Evolutionary conservation across 2,329 filamentous ascomycete species (phyloP), one percentile per base, ranked within the genome.

Genomic region (Penicillium capsulatum): DNA sequence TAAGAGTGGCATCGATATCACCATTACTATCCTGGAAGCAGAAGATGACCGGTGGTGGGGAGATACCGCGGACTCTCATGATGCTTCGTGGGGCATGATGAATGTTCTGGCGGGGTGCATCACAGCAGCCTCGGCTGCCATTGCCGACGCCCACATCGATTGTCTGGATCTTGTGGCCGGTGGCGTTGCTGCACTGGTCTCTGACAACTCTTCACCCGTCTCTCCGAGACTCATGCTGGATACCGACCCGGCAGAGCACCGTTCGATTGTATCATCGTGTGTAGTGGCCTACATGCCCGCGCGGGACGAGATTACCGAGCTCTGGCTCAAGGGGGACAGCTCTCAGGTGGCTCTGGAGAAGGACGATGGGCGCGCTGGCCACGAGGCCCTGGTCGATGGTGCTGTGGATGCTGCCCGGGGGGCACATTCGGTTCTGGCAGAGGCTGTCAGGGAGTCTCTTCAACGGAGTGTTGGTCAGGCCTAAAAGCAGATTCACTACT

Each of bases 1-100:
- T n/a, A 98, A 98, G 73, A 95, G 88, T 63, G 90, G 88, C 31
- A 83, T 95, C n/a, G 92, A 98, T 61, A 83, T 98, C 28, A 83
- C 95, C 13, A 81, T 98, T 34, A 96, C 89, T 0, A 81, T 98
- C 34, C 73, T 98, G 13, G 92, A 98, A 68, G 91, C 88, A 3
- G 92, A 97, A 59, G 87, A 96, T 61, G 84, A 91, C 55, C 71
- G 73, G 24, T 81, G 77, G 74, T 80, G 77, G 75, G 79, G 75
- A 3, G 75, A 80, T 59, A 67, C 68, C 14, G 59, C 64, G 7
- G 71, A 67, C 42, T 67, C 53, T 14, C 63, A 61, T 40, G 76
- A 80, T 42, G 80, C 81, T 47, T 79, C 84, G 10, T 94, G 88
- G 83, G 88, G 89, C 7, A 78, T 86, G 68, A 91, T 97, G 86